Evolutionary conservation across 352 stramenopile genomes (phyloP).

Genomic region (Pythium vanterpoolii): DNA sequence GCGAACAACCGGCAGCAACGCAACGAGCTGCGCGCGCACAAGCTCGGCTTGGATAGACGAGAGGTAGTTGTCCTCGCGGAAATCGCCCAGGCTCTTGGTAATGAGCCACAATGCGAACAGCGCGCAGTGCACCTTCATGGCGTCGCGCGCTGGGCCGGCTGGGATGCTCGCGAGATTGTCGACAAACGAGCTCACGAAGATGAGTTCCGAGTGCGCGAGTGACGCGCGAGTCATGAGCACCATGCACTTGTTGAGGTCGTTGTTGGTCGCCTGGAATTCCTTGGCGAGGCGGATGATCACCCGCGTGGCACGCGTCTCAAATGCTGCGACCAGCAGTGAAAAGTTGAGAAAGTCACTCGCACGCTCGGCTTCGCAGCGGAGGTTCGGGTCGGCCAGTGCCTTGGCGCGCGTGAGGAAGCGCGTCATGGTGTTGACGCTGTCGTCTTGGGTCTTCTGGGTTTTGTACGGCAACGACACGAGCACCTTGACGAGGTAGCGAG

Average conservation of each 20-base stretch:
- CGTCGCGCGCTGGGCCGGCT: constrained; percentile 25
- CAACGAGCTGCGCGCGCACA: constrained; percentile 30
- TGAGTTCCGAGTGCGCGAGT: constrained; percentile 42
- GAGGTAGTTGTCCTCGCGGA: constrained; percentile 55
- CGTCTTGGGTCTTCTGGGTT: not conserved
- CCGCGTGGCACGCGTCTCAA: constrained; percentile 36
- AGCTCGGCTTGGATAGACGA: constrained; percentile 40
- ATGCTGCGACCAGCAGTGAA: constrained; percentile 33
- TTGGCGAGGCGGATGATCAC: constrained; percentile 27
- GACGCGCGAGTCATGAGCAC: constrained; percentile 49
- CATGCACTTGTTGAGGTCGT: constrained; percentile 52
- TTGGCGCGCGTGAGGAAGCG: constrained; percentile 38
- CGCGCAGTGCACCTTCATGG: constrained; percentile 31
- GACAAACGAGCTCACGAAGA: constrained; percentile 40
- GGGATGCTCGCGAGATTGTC: constrained; percentile 25
- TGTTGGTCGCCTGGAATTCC: constrained; percentile 39
- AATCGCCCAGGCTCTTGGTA: constrained; percentile 43
- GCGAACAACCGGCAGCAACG: constrained; percentile 35
- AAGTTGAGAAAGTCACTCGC: constrained; percentile 36
- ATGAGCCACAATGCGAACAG: constrained; percentile 52
- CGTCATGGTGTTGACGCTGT: constrained; percentile 3
- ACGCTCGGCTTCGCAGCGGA: constrained; percentile 34
- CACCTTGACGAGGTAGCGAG: constrained; percentile 54
- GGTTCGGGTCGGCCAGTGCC: constrained; percentile 22
- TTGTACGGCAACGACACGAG: constrained; percentile 21